Conservation (phyloP, 106 monocot species). For the Apostasia ramifera region DNA sequence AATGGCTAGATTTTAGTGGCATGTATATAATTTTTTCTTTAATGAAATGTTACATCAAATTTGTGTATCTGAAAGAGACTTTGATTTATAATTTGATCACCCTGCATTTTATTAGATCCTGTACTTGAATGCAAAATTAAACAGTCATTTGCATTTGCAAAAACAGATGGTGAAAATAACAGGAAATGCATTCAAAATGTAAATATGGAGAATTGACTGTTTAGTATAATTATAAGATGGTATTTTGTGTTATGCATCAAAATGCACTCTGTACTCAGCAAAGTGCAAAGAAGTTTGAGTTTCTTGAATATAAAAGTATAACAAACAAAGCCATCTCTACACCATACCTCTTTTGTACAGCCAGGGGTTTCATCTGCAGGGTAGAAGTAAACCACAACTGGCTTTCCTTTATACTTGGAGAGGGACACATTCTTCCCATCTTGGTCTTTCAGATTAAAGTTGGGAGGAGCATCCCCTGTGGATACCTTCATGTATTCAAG, state of each 20-base stretch:
- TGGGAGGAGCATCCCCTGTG: slow-evolving; percentile 54
- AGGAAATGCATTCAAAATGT: no score
- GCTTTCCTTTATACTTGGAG: slow-evolving; percentile 81
- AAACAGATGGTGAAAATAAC: no score
- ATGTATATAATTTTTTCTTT: no score
- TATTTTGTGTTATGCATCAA: neutral
- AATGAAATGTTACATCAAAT: no score
- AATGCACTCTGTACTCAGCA: neutral
- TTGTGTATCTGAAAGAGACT: no score
- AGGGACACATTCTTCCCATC: slow-evolving; percentile 70
- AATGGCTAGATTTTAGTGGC: no score
- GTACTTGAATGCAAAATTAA: no score
- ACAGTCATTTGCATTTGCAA: no score
- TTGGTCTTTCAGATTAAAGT: slow-evolving; percentile 78
- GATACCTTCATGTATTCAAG: slow-evolving; percentile 36
- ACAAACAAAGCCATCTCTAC: neutral
- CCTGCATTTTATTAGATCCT: no score
- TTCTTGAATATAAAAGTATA: neutral
- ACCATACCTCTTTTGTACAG: slow-evolving; percentile 82
- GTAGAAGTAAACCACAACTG: slow-evolving; percentile 91
- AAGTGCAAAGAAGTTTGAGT: neutral
- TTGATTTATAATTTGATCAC: no score
- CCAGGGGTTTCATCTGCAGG: slow-evolving; percentile 94
- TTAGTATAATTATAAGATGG: no score
- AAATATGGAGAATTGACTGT: no score